These are phyloP conservation scores for Aspergillus vadensis DNA, from an alignment of 2,329 filamentous ascomycete species.

Conservation along the genomic window DNA sequence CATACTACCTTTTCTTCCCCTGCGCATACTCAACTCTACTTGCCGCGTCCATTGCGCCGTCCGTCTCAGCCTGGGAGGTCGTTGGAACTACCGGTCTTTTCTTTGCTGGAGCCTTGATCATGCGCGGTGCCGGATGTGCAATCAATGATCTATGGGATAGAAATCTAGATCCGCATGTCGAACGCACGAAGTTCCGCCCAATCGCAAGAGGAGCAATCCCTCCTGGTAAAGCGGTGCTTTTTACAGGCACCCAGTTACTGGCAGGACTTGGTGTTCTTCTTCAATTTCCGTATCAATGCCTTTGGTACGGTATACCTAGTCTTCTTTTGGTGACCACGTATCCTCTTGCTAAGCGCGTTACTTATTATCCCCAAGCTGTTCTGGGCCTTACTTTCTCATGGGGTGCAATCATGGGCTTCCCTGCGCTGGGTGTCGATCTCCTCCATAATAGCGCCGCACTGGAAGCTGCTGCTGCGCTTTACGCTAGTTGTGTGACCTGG, in stretches of 20 bases:
- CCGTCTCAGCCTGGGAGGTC: constrained; percentile 37
- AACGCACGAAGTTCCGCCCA: constrained; percentile 54
- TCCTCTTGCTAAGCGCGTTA: constrained; percentile 56
- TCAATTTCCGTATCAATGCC: constrained; percentile 45
- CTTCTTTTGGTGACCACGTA: constrained; percentile 51
- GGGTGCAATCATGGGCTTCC: constrained; percentile 53
- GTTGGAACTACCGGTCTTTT: constrained; percentile 43
- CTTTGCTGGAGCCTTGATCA: constrained; percentile 50
- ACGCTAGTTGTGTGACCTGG: constrained; percentile 52
- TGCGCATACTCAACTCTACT: constrained; percentile 52
- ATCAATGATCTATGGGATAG: constrained; percentile 61
- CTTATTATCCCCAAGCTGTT: constrained; percentile 56
- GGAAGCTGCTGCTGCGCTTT: constrained; percentile 44
- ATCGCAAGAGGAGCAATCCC: constrained; percentile 56
- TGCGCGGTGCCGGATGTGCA: constrained; percentile 55
- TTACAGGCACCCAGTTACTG: constrained; percentile 48
- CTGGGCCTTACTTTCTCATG: constrained; percentile 56
- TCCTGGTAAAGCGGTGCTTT: constrained; percentile 45
- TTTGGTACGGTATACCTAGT: constrained; percentile 49
- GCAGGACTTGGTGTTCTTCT: constrained; percentile 46
- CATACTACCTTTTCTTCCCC: constrained; percentile 57
- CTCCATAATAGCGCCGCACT: constrained; percentile 41
- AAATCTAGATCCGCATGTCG: constrained; percentile 56
- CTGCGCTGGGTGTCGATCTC: constrained; percentile 49
- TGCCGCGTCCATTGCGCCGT: constrained; percentile 43